Conservation (phyloP, 805 yeast genomes). For the Kurtzmaniella cleridarum region DNA sequence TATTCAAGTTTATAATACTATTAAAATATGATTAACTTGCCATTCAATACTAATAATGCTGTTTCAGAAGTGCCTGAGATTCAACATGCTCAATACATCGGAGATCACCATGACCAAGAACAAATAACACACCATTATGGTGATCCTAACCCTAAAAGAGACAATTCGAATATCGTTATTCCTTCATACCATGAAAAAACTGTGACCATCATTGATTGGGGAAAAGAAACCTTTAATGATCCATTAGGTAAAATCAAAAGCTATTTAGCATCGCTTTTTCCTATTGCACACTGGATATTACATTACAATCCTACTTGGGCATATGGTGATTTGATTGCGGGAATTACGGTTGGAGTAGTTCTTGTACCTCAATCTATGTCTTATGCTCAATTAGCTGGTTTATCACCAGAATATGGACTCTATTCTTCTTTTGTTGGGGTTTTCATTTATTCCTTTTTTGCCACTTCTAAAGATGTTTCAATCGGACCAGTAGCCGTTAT, state of each 20-base stretch:
- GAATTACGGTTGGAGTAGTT: constrained; percentile 89
- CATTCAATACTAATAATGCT: no score
- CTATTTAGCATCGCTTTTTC: constrained; percentile 66
- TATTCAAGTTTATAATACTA: background rate
- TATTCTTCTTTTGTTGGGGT: constrained; percentile 93
- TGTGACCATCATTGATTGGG: constrained; percentile 30
- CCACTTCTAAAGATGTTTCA: constrained; percentile 92
- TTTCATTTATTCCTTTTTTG: constrained; percentile 81
- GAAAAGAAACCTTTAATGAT: constrained; percentile 18
- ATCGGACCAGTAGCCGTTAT: constrained; percentile 97
- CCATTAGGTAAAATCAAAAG: constrained; percentile 36
- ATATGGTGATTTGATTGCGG: constrained; percentile 80
- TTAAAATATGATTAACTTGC: constrained; percentile 2
- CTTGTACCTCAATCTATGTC: constrained; percentile 96
- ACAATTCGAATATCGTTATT: constrained; percentile 15
- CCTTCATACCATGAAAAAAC: constrained; percentile 32
- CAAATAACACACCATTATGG: constrained; percentile 11
- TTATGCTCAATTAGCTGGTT: constrained; percentile 80
- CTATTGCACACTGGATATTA: constrained; percentile 77
- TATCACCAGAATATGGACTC: constrained; percentile 78
- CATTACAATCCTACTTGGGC: constrained; percentile 81
- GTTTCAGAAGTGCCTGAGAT: constrained; percentile 18
- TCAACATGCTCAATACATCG: constrained; percentile 8
- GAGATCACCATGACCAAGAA: constrained; percentile 7
- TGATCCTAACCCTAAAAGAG: constrained; percentile 5